These are phyloP conservation scores for Carallia pectinifolia DNA, from an alignment of 345 rosid species.

Conservation along the genomic window DNA sequence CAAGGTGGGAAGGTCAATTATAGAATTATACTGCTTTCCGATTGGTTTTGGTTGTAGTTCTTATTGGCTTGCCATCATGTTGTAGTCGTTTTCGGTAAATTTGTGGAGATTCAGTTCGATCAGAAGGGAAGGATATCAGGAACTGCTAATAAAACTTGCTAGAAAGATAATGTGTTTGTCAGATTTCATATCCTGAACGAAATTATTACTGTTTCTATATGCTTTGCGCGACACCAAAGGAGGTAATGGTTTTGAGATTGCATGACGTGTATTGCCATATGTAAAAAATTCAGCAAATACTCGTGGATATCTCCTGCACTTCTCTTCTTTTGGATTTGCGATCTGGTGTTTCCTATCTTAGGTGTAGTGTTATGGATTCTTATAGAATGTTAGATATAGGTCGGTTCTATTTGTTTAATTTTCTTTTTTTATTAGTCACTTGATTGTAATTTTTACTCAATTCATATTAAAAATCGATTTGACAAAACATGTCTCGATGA, in stretches of 20 bases:
- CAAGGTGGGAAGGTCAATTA: constrained; percentile 44
- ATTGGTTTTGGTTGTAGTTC: neutral
- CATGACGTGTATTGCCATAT: neutral
- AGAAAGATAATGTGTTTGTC: constrained; percentile 81
- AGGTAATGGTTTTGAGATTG: constrained; percentile 32
- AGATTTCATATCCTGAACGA: constrained; percentile 75
- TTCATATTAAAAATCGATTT: too few relatives aligned
- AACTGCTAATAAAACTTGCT: constrained; percentile 79
- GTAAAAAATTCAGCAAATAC: neutral
- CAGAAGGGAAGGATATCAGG: constrained; percentile 82
- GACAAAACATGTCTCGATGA: too few relatives aligned
- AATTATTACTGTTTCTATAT: constrained; percentile 75
- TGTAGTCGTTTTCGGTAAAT: constrained; percentile 85
- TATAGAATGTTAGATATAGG: neutral
- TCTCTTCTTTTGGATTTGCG: too few relatives aligned
- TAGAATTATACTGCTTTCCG: neutral
- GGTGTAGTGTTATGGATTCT: neutral
- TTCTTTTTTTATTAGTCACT: neutral
- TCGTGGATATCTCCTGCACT: neutral
- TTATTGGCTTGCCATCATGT: neutral
- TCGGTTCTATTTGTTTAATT: neutral
- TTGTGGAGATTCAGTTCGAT: constrained; percentile 89
- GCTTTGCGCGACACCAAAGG: constrained; percentile 71
- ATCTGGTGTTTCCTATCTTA: neutral
- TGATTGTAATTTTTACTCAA: too few relatives aligned